A percentile compares a stretch with the other conserved stretches of the same genome.
phyloP scores from a whole-genome alignment of 2,329 filamentous ascomycete species.

The Aspergillus amoenus region DNA sequence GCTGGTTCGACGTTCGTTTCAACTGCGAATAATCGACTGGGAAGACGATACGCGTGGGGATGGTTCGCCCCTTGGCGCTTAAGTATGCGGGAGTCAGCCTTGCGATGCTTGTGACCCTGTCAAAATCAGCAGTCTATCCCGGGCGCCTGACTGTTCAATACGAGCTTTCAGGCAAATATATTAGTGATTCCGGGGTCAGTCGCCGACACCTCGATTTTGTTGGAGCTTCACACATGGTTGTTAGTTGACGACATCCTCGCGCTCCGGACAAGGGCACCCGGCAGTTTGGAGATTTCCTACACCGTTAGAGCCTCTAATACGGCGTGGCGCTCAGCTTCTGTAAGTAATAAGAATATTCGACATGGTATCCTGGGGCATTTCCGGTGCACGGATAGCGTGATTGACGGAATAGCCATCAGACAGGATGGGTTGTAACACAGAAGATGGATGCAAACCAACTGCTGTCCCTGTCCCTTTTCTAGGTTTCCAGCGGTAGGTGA shows the following conservation, averaged over 20 bases:
- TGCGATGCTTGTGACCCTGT: conserved; percentile 20
- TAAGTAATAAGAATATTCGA: background rate
- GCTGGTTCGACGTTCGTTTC: background rate
- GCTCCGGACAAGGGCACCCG: background rate
- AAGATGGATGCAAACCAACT: background rate
- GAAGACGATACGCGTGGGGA: background rate
- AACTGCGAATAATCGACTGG: conserved; percentile 5
- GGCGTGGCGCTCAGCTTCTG: background rate
- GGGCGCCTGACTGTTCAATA: conserved; percentile 5
- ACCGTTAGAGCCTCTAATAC: background rate
- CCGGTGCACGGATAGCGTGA: background rate
- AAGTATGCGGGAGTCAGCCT: conserved; percentile 15
- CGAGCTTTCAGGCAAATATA: background rate
- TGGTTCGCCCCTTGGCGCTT: conserved; percentile 15
- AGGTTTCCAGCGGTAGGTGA: background rate
- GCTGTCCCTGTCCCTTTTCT: background rate
- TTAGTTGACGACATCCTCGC: background rate
- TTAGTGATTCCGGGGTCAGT: background rate
- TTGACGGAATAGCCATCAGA: background rate
- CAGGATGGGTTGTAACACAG: background rate
- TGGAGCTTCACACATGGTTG: background rate
- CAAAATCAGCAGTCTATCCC: conserved; percentile 10
- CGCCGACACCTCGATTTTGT: background rate
- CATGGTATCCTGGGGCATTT: background rate
- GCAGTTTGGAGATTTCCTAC: background rate